Evolutionary conservation across 179 eudicot species (phyloP), one percentile per base, ranked within the genome.

Genomic region (Spinacia oleracea): DNA sequence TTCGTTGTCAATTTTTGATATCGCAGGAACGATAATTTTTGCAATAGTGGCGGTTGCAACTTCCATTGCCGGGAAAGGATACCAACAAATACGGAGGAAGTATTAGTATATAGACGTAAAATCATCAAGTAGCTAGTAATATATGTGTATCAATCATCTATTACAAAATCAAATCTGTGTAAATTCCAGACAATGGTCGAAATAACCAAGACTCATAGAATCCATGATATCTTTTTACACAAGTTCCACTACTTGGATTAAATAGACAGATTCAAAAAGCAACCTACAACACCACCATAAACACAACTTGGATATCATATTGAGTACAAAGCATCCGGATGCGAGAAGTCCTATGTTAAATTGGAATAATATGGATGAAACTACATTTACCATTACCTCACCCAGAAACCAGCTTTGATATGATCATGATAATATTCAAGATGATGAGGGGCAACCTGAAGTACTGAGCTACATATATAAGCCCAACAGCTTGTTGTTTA

Each of bases 381-480:
- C 51, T 43, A 15, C n/a, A 27, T 40, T n/a, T 15, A 8, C 25
- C 32, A 59, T 59, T 15, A 75, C 50, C 75, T 90, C 89, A 93
- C 32, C 98, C 98, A 50, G 98, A 91, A 59, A 93, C 87, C 75
- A 93, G 60, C 81, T 90, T 90, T 21, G 92, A 86, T 77, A 87
- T 75, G 43, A 93, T 93, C 77, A 86, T 86, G 82, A 92, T 80
- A 74, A 87, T 65, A 81, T 93, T 93, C 71, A 90, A 79, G 55
- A 90, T 72, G 46, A 92, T 88, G 29, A 93, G 90, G 48, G 90
- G 93, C 77, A 93, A 84, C 79, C 97, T 85, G 87, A 93, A 76
- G 83, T 90, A 93, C 78, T 92, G 93, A 40, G 90, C 90, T 20
- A 94, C 95, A 71, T 93, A 92, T 50, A 93, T 90, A 60, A 93